Conservation (phyloP, 192 early-diverging fungal species). For the Gaertneriomyces semiglobifer region DNA sequence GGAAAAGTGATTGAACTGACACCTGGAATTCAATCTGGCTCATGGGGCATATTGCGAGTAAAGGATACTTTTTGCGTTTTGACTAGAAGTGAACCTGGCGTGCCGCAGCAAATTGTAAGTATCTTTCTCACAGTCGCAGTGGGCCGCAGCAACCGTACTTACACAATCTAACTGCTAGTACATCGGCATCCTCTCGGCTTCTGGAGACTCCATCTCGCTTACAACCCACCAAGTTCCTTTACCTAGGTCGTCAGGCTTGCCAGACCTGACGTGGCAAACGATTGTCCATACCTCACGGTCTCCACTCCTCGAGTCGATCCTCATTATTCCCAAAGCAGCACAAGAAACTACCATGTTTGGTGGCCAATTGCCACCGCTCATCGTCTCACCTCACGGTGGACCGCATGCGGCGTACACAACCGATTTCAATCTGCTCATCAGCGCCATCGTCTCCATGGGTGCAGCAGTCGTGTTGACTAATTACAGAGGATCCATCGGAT, state of each 20-base stretch:
- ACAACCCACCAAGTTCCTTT: no score
- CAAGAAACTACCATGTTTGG: slow-evolving; percentile 11
- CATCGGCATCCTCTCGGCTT: slow-evolving; percentile 2
- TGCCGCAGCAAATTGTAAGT: slow-evolving; percentile 42
- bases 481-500: slow-evolving; percentile 76
- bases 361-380: slow-evolving; percentile 42
- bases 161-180: background rate
- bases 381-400: slow-evolving; percentile 78
- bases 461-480: slow-evolving; percentile 64
- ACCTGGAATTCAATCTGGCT: slow-evolving; percentile 36
- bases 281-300: slow-evolving; percentile 11
- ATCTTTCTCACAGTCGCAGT: background rate
- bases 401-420: slow-evolving; percentile 61
- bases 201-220: no score
- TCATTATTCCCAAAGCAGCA: background rate
- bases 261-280: background rate
- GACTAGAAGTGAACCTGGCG: slow-evolving; percentile 50
- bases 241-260: no score
- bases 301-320: slow-evolving; percentile 23
- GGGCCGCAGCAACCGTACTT: background rate
- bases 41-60: slow-evolving; percentile 45
- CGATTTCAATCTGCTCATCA: slow-evolving; percentile 44
- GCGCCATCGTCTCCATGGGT: slow-evolving; percentile 56
- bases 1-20: slow-evolving; percentile 53
- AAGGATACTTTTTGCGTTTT: slow-evolving; percentile 44